Conservation (phyloP, 805 yeast genomes). For the Cyberlindnera bimundalis region DNA sequence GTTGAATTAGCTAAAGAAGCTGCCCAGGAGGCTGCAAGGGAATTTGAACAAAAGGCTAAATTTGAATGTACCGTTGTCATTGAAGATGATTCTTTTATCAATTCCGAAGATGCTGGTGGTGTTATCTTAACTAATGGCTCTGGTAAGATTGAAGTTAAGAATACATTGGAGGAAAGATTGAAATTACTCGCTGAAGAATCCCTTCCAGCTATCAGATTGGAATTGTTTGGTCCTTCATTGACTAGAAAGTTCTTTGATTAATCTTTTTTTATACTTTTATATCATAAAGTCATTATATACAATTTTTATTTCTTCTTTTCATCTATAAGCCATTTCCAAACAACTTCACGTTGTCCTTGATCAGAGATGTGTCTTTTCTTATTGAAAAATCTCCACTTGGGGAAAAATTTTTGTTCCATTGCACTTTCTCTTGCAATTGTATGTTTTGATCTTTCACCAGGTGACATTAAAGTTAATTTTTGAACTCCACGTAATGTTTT, state of each 20-base stretch:
- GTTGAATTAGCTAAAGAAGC: constrained; percentile 55
- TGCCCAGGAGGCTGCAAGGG: constrained; percentile 54
- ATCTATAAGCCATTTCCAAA: constrained; percentile 55
- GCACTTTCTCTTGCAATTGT: background rate
- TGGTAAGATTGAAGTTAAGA: constrained; percentile 85
- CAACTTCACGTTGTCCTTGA: constrained; percentile 38
- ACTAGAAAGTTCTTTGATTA: constrained; percentile 90
- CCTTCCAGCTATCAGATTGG: constrained; percentile 88
- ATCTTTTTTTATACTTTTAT: background rate
- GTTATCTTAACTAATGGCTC: constrained; percentile 62
- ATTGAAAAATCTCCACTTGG: constrained; percentile 16
- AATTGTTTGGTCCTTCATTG: constrained; percentile 79
- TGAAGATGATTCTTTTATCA: constrained; percentile 55
- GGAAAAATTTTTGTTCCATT: constrained; percentile 3
- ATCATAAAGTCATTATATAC: too few species aligned
- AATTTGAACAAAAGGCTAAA: constrained; percentile 61
- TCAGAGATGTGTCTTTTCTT: constrained; percentile 13
- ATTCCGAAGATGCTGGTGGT: constrained; percentile 79
- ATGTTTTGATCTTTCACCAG: constrained; percentile 12
- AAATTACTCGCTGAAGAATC: constrained; percentile 77
- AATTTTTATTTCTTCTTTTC: constrained; percentile 38
- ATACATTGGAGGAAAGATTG: constrained; percentile 93
- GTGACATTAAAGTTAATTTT: constrained; percentile 56
- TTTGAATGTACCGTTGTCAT: constrained; percentile 52
- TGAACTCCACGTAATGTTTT: constrained; percentile 58